Evolutionary conservation across 306 rosid species (phyloP).

Genomic region (Hylodesmum podocarpum): DNA sequence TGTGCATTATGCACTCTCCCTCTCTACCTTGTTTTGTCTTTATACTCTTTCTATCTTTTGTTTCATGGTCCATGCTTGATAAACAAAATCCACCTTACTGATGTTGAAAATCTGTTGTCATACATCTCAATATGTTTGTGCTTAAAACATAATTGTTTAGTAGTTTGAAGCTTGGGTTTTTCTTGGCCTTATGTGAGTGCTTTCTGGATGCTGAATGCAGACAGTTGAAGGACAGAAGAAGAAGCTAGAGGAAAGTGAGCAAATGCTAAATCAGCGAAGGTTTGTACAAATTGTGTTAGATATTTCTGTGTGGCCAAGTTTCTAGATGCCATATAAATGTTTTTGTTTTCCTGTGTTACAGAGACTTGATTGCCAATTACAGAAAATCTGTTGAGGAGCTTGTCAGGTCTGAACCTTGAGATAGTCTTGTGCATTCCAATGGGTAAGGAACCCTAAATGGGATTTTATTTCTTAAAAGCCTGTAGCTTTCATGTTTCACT

Average conservation of each 20-base stretch:
- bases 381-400: conserved; percentile 73
- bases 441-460: conserved; percentile 23
- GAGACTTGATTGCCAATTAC: conserved; percentile 74
- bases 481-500: conserved; percentile 7
- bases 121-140: background rate
- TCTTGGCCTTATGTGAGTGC: conserved; percentile 5
- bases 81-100: background rate
- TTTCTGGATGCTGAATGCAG: conserved; percentile 49
- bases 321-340: conserved; percentile 15
- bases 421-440: background rate
- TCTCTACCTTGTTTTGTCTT: background rate
- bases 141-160: background rate
- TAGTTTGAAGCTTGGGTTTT: conserved; percentile 15
- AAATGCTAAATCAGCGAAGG: conserved; percentile 74
- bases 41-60: background rate
- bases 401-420: conserved; percentile 61
- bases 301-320: conserved; percentile 3
- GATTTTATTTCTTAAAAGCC: conserved; percentile 3
- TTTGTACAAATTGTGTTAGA: conserved; percentile 20
- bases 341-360: conserved; percentile 17
- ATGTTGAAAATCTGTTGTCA: background rate
- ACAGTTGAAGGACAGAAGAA: conserved; percentile 91
- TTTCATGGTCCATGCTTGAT: background rate
- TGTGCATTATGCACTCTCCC: background rate
- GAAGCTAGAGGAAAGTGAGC: conserved; percentile 80